Evolutionary conservation across 495 filamentous ascomycete species (phyloP), one percentile per base, ranked within the genome.

Genomic region (Lasiosphaeria hispida): DNA sequence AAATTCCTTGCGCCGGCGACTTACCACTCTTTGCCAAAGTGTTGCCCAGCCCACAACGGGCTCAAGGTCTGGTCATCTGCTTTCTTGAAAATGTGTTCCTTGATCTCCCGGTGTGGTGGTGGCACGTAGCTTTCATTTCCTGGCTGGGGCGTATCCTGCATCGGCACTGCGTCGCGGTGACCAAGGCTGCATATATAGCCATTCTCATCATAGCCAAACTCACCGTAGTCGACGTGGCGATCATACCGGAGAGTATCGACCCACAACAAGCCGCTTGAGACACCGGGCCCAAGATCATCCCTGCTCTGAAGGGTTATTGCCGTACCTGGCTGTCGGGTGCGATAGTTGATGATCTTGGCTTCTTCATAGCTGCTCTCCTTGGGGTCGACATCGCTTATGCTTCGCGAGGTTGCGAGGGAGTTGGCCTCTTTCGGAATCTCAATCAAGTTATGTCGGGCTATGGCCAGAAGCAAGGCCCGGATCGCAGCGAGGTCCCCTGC

Each of bases 141-240:
- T 33, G 10, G 23, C 2, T 36, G 47, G 43, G 23, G 47, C 15
- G 14, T 49, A 14, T n/a, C 47, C 47, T 33, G 10, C 7, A 4
- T 49, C 19, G 43, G 10, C 7, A 10, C 43, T 5, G 43, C 43
- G 3, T 9, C 15, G 43, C 30, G 15, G 11, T 30, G 47, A 1
- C 5, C 47, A 3, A 49, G 23, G 36, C 13, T 34, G 47, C 47
- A 49, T 1, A 36, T 1, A 11, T 49, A 49, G 0, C 47, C 47
- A 49, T 49, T 30, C 23, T 17, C 33, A 19, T 49, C 47, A 15
- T 49, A 49, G 19, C 47, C 47, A 36, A 49, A 49, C 23, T 49
- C 47, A 10, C 23, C 10, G 47, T 36, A 10, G 10, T 37, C 47
- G 47, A 49, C 47, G 23, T 49, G 47, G 47, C 23, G 47, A 33